A percentile compares a stretch with the other conserved stretches of the same genome.
Conservation (phyloP, 1,139 yeast genomes). For the Blastobotrys serpentis region DNA sequence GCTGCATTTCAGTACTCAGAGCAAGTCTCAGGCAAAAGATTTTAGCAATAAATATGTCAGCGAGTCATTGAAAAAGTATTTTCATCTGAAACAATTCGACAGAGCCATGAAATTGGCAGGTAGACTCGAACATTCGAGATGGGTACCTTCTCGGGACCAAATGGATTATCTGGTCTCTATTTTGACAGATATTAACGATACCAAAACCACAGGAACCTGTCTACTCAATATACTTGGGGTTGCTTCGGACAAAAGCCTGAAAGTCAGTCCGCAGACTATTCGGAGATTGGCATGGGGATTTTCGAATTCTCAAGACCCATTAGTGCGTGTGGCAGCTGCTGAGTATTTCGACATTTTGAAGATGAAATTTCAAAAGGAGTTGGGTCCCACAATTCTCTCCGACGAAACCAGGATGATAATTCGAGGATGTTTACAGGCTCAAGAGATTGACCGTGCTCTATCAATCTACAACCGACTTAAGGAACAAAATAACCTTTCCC, state of each 20-base stretch:
- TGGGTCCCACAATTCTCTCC: background rate
- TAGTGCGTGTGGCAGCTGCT: background rate
- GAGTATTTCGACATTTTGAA: background rate
- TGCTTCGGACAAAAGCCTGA: background rate
- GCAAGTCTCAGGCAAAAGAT: background rate
- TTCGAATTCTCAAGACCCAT: slow-evolving; percentile 3
- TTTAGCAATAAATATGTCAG: slow-evolving; percentile 6
- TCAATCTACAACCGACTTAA: background rate
- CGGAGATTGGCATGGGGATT: slow-evolving; percentile 1
- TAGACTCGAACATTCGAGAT: slow-evolving; percentile 5
- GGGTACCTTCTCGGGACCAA: slow-evolving; percentile 5
- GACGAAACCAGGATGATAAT: background rate
- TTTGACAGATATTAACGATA: background rate
- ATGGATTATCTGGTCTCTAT: slow-evolving; percentile 7
- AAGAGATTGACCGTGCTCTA: slow-evolving; percentile 5
- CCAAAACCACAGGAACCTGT: slow-evolving; percentile 1
- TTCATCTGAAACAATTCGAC: slow-evolving; percentile 16
- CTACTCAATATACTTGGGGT: slow-evolving; percentile 1
- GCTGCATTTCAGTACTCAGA: background rate
- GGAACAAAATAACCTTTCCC: background rate
- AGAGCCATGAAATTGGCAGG: slow-evolving; percentile 11
- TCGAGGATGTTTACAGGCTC: background rate
- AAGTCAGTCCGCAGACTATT: slow-evolving; percentile 1
- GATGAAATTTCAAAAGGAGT: background rate
- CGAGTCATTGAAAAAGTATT: slow-evolving; percentile 8